Base-by-base conservation (phyloP, 768 basidiomycete genomes). In the Termitomyces sp. region DNA sequence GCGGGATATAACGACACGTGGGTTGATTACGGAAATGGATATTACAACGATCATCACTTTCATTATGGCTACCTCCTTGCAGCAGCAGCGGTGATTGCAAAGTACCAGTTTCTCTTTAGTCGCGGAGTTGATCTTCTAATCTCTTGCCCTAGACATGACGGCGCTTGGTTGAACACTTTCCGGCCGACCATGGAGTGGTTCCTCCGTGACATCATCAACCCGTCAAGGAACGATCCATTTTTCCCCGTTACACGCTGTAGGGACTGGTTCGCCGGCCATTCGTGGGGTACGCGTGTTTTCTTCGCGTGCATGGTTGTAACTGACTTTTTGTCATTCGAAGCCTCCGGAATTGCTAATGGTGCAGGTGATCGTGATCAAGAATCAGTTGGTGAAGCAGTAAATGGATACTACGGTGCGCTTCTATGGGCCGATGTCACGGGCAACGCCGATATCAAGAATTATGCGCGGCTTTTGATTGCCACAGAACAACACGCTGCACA, bases 191-290 rank as follows among this genome's bases (percentile, higher is more conserved):
- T 73, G 57, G 68, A 63, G 7, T 63, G 61, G 52, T 70, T 68
- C 59, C 64, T 69, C 25, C 70, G 71, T 17, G 70, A 73, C 53
- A 73, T 73, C 32, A 66, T 66, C 48, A 72, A 73, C 51, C 72
- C 72, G 1, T 71, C 70, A 7, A 63, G 63, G 12, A 60, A 57
- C 17, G 71, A 73, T 48, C 67, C 67, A 5, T 68, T 61, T 54
- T 73, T 73, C 55, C 64, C 72, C 5, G 63, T 71, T 21, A 63
- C 69, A 12, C 68, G 71, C 19, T 66, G 64, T 52, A 66, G 64
- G 16, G 72, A 73, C 37, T 73, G 72, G 72, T 73, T 72, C 53
- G 69, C 71, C 16, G 72, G 72, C 1, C 72, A 73, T 59, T 73
- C 72, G 0, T 73, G 72, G 72, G 71, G 69, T 71, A 61, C 6